Percentiles rank a stretch among this genome's conserved stretches.
These are phyloP conservation scores for Marasmius oreades DNA, from an alignment of 1,284 basidiomycete genomes.

Conservation along the genomic window DNA sequence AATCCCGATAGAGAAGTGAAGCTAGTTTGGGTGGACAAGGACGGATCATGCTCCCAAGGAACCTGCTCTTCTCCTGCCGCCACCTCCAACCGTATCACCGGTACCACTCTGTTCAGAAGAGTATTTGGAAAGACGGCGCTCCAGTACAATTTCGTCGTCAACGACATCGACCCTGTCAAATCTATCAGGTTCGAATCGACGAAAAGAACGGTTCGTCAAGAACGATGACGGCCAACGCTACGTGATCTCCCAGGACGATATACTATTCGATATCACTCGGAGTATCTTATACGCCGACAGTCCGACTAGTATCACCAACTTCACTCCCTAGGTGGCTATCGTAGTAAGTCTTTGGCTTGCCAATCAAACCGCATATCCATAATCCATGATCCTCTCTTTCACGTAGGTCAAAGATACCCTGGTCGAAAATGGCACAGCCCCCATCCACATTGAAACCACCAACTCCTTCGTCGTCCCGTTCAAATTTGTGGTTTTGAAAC, in stretches of 20 bases:
- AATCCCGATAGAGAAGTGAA: not conserved
- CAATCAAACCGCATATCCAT: too few species aligned
- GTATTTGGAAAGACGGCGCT: not conserved
- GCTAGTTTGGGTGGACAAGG: conserved; percentile 5
- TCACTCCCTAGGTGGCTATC: not conserved
- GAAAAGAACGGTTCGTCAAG: conserved; percentile 4
- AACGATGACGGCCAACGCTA: conserved; percentile 1
- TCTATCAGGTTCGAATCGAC: conserved; percentile 12
- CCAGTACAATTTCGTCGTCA: conserved; percentile 3
- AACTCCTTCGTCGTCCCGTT: not conserved
- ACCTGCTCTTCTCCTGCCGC: not conserved
- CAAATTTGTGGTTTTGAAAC: not conserved
- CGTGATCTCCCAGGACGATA: conserved; percentile 5
- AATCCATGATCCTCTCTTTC: not conserved
- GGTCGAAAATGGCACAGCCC: not conserved
- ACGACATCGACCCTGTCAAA: not conserved
- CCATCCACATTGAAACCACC: not conserved
- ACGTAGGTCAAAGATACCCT: not conserved
- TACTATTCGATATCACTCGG: conserved; percentile 1
- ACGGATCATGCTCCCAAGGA: not conserved
- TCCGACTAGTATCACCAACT: not conserved
- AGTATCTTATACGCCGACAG: not conserved
- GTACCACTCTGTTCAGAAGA: not conserved
- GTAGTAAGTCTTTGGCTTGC: not conserved
- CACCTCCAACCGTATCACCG: not conserved